Conservation (phyloP, 441 rosid genomes). For the Gossypium gossypioides region DNA sequence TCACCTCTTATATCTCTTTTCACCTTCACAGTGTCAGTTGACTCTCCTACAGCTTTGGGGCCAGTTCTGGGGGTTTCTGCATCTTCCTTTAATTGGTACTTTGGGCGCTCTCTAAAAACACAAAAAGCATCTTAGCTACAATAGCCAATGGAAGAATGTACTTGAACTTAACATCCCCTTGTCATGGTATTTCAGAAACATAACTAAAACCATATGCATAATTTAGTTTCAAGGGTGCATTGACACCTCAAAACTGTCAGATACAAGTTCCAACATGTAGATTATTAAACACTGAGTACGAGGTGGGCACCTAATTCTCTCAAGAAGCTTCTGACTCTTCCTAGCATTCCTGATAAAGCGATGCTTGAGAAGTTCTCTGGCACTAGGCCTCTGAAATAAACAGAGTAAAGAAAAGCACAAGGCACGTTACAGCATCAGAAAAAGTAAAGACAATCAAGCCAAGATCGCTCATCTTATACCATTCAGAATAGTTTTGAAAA, state of each 20-base stretch:
- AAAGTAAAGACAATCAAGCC: constrained; percentile 3
- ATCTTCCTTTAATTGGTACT: constrained; percentile 59
- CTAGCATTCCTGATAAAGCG: constrained; percentile 73
- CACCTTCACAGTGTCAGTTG: constrained; percentile 72
- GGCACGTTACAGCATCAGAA: constrained; percentile 2
- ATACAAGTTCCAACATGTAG: neutral
- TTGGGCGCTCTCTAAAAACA: constrained; percentile 78
- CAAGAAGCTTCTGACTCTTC: constrained; percentile 81
- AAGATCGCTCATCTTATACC: neutral
- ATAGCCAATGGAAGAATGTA: constrained; percentile 15
- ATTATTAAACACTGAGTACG: constrained; percentile 10
- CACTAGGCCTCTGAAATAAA: constrained; percentile 79
- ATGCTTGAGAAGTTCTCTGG: constrained; percentile 87
- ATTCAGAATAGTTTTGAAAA: neutral
- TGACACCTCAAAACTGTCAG: neutral
- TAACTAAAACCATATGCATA: neutral
- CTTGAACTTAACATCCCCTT: constrained; percentile 3
- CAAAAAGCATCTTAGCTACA: constrained; percentile 7
- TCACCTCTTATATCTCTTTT: constrained; percentile 55
- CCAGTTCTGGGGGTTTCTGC: constrained; percentile 47
- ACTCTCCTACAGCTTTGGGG: constrained; percentile 37
- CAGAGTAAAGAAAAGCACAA: constrained; percentile 18
- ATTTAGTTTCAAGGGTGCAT: neutral
- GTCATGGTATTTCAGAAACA: constrained; percentile 2
- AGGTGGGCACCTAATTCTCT: constrained; percentile 75